These are phyloP conservation scores for Passalora sequoiae DNA, from an alignment of 2,329 filamentous ascomycete genomes.

Conservation along the genomic window DNA sequence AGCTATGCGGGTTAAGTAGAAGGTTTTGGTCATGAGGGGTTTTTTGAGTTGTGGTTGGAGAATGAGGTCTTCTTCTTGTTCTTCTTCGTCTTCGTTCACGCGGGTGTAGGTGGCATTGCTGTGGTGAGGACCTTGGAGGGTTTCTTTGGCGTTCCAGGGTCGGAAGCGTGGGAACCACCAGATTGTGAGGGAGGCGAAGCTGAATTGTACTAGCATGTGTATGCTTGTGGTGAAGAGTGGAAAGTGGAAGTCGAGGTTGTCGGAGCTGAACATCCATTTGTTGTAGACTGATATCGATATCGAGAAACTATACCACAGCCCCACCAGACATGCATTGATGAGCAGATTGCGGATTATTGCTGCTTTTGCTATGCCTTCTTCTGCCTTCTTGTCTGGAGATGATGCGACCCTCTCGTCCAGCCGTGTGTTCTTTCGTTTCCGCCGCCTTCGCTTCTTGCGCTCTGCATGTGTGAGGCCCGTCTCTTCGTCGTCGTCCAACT, in stretches of 20 bases:
- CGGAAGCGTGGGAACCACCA: constrained; percentile 78
- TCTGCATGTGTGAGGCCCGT: constrained; percentile 72
- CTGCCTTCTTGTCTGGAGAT: constrained; percentile 61
- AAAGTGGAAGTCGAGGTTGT: constrained; percentile 83
- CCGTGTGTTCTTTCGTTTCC: constrained; percentile 59
- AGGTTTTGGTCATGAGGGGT: constrained; percentile 75
- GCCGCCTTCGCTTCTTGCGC: constrained; percentile 57
- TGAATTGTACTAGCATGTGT: constrained; percentile 94
- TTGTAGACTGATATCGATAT: constrained; percentile 97
- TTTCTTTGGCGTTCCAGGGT: constrained; percentile 45
- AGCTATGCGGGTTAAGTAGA: constrained; percentile 86
- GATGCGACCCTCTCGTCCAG: constrained; percentile 65
- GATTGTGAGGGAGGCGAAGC: constrained; percentile 69
- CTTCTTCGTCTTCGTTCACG: constrained; percentile 14
- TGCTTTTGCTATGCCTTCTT: constrained; percentile 62
- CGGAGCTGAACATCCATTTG: constrained; percentile 97
- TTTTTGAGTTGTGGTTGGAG: constrained; percentile 35
- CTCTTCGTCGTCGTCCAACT: constrained; percentile 66
- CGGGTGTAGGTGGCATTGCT: constrained; percentile 15
- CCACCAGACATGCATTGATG: constrained; percentile 76
- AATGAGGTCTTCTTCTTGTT: not conserved
- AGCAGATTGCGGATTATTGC: constrained; percentile 63
- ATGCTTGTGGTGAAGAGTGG: constrained; percentile 91
- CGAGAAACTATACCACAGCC: constrained; percentile 84
- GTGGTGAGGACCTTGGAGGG: constrained; percentile 4